Conservation (phyloP, 495 filamentous ascomycete species). For the Daldinia bambusicola region DNA sequence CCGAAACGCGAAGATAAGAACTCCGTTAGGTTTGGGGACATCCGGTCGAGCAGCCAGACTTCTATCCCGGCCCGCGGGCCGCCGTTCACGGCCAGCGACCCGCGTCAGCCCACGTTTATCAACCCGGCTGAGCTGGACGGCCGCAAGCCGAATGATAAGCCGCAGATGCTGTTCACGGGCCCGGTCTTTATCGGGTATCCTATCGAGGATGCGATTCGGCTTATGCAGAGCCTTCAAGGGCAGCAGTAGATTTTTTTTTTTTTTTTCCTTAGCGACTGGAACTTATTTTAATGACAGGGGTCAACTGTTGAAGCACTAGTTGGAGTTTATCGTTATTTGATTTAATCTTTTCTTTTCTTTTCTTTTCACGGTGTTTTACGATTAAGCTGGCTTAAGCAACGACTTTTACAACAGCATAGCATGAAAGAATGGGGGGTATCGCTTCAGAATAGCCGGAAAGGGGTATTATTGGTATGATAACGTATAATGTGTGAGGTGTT, state of each 20-base stretch:
- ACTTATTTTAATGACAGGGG: neutral
- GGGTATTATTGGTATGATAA: neutral
- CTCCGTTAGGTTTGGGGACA: conserved; percentile 25
- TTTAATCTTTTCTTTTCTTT: too few relatives aligned
- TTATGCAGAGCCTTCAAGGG: conserved; percentile 70
- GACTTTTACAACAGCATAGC: neutral
- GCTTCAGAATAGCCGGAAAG: neutral
- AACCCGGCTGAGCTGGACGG: conserved; percentile 45
- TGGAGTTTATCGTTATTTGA: neutral
- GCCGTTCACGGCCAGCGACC: conserved; percentile 13
- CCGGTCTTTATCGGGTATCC: conserved; percentile 91
- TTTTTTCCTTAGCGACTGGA: neutral
- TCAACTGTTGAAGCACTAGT: neutral
- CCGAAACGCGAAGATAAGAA: conserved; percentile 42
- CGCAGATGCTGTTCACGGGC: conserved; percentile 82
- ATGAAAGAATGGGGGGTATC: neutral
- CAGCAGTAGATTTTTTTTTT: conserved; percentile 28
- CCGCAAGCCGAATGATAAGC: conserved; percentile 46
- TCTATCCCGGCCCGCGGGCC: conserved; percentile 38
- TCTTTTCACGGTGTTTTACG: neutral
- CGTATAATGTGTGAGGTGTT: conserved; percentile 1
- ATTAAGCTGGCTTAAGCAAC: neutral
- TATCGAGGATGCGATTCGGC: conserved; percentile 75
- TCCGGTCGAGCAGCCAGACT: conserved; percentile 37
- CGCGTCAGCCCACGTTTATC: conserved; percentile 54